These are phyloP conservation scores for Podila clonocystis DNA, from an alignment of 192 early-diverging fungal species.

Conservation along the genomic window DNA sequence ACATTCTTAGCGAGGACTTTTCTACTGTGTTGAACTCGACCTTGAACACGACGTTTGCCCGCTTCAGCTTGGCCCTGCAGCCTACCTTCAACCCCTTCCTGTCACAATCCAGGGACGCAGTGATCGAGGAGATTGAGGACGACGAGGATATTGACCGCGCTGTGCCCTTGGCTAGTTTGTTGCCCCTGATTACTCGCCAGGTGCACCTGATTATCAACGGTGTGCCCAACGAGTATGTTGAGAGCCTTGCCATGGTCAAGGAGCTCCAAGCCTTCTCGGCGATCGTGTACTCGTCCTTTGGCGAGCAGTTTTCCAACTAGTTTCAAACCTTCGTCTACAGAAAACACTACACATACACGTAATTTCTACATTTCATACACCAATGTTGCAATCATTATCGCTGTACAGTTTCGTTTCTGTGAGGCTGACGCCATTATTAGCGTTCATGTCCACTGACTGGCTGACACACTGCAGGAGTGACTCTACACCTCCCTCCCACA, in stretches of 20 bases:
- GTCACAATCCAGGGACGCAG: background rate
- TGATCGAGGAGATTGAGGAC: constrained; percentile 67
- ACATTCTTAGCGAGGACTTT: constrained; percentile 53
- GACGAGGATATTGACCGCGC: constrained; percentile 49
- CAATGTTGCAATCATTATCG: background rate
- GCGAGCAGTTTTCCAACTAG: constrained; percentile 22
- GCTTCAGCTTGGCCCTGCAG: constrained; percentile 51
- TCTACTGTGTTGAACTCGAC: constrained; percentile 51
- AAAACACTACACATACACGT: background rate
- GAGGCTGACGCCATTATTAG: no score
- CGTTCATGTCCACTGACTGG: no score
- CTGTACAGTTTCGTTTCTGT: no score
- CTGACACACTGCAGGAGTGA: no score
- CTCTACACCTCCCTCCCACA: no score
- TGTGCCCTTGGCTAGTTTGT: constrained; percentile 67
- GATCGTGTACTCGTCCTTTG: constrained; percentile 78
- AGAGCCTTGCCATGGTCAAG: constrained; percentile 72
- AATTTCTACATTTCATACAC: background rate
- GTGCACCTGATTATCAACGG: constrained; percentile 78
- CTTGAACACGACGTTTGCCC: constrained; percentile 55
- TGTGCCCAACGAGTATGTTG: constrained; percentile 77
- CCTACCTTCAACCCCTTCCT: constrained; percentile 49
- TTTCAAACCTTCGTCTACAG: background rate
- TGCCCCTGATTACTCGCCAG: constrained; percentile 74
- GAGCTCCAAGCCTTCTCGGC: constrained; percentile 83